Percentiles rank a stretch among this genome's conserved stretches.
Conservation (phyloP, 352 stramenopile genomes). For the Globisporangium parvum region DNA sequence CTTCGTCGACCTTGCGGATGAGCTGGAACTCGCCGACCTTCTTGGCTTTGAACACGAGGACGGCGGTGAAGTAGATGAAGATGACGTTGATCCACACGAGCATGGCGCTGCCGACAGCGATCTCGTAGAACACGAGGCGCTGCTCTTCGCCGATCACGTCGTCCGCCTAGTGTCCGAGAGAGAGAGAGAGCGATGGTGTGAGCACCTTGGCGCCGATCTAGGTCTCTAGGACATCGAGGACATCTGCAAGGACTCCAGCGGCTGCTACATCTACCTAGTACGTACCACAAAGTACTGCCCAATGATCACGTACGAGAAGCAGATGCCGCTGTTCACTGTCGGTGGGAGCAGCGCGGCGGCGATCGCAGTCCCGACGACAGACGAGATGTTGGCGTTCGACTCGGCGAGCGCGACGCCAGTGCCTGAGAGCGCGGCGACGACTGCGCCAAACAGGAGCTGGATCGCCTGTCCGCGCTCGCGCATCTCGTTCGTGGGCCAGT, state of each 20-base stretch:
- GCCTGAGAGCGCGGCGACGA: slow-evolving; percentile 72
- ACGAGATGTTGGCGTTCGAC: slow-evolving; percentile 86
- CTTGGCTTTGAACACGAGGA: slow-evolving; percentile 88
- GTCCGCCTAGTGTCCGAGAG: slow-evolving; percentile 25
- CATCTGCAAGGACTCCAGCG: too few relatives aligned
- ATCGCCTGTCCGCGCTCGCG: slow-evolving; percentile 68
- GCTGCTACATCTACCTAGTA: not conserved
- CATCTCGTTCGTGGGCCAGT: slow-evolving; percentile 85
- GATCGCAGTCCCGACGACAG: slow-evolving; percentile 86
- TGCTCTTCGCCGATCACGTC: slow-evolving; percentile 77
- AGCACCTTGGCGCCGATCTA: too few relatives aligned
- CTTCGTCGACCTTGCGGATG: slow-evolving; percentile 71
- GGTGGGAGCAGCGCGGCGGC: slow-evolving; percentile 73
- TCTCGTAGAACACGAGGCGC: slow-evolving; percentile 84
- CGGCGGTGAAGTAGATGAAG: slow-evolving; percentile 84
- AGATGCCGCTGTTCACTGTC: slow-evolving; percentile 85
- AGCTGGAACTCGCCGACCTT: slow-evolving; percentile 82
- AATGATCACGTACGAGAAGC: slow-evolving; percentile 82
- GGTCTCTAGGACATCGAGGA: too few relatives aligned
- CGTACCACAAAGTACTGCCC: slow-evolving; percentile 79
- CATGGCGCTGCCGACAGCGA: slow-evolving; percentile 74
- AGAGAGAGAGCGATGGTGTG: too few relatives aligned
- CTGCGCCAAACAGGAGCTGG: slow-evolving; percentile 71
- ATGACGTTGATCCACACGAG: slow-evolving; percentile 86
- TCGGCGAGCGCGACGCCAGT: slow-evolving; percentile 74